phyloP scores from a whole-genome alignment of 1,284 basidiomycete species.

The Malassezia vespertilionis region DNA sequence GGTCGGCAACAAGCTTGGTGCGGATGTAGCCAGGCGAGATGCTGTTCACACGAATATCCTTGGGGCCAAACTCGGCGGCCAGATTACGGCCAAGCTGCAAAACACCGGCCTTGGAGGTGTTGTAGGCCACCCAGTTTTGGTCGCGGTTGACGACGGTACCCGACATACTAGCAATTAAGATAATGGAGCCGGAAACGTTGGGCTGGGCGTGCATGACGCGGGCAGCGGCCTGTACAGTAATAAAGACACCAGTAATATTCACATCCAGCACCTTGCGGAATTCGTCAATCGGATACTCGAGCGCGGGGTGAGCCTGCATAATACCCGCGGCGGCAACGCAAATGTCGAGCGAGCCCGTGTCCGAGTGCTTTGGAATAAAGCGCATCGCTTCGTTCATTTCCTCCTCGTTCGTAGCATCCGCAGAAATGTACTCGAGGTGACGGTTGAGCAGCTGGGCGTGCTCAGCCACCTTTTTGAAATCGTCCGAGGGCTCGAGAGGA shows the following conservation, averaged over 20 bases:
- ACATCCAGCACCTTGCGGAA: constrained; percentile 60
- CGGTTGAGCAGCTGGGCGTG: constrained; percentile 54
- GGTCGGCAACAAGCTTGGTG: constrained; percentile 65
- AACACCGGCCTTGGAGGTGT: constrained; percentile 68
- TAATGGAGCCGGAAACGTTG: constrained; percentile 64
- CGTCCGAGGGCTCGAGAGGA: constrained; percentile 56
- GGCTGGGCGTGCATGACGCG: constrained; percentile 60
- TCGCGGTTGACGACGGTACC: constrained; percentile 69
- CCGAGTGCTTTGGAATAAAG: constrained; percentile 41
- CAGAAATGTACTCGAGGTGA: constrained; percentile 53
- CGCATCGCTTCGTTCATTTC: constrained; percentile 45
- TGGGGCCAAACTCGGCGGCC: constrained; percentile 66
- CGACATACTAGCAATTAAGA: constrained; percentile 74
- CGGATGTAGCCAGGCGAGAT: constrained; percentile 45
- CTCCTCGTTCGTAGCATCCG: constrained; percentile 55
- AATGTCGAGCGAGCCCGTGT: constrained; percentile 57
- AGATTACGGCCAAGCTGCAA: constrained; percentile 71
- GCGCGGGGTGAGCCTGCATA: constrained; percentile 56
- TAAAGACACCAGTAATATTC: constrained; percentile 65
- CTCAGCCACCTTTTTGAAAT: constrained; percentile 53
- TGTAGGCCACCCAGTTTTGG: constrained; percentile 63
- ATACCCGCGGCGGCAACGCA: constrained; percentile 70
- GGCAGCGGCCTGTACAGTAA: constrained; percentile 67
- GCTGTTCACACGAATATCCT: constrained; percentile 53
- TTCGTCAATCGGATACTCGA: constrained; percentile 61